Evolutionary conservation across 257 asterid genomes (phyloP).

Genomic region (Galeopsis tetrahit): DNA sequence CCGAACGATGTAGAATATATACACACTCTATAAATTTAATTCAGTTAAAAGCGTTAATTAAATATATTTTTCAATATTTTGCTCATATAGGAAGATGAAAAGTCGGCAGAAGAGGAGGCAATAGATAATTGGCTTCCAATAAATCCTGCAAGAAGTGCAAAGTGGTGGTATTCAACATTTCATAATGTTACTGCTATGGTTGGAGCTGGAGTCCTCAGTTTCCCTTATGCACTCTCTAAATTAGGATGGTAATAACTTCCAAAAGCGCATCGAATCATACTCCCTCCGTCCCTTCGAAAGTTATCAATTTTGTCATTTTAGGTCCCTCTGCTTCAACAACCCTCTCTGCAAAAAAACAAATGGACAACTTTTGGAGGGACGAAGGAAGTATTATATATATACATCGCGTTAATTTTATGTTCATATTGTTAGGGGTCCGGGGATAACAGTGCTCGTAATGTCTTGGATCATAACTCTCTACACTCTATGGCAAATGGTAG

Average conservation of each 20-base stretch:
- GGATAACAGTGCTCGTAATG: slow-evolving; percentile 43
- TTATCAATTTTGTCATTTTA: too few species aligned
- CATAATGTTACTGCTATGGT: slow-evolving; percentile 7
- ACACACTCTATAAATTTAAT: too few species aligned
- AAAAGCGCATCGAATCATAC: too few species aligned
- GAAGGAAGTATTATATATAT: too few species aligned
- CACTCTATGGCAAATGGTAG: slow-evolving; percentile 71
- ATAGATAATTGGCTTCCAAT: neutral
- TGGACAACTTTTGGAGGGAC: too few species aligned
- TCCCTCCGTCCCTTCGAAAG: too few species aligned
- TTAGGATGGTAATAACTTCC: neutral
- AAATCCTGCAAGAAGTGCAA: neutral
- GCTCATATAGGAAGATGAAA: neutral
- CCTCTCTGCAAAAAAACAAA: too few species aligned
- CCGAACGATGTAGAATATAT: too few species aligned
- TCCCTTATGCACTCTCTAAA: neutral
- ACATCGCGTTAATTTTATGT: too few species aligned
- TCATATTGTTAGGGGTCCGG: slow-evolving; percentile 55
- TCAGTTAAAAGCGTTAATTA: too few species aligned
- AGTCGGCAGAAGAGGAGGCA: neutral
- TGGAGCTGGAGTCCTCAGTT: slow-evolving; percentile 4
- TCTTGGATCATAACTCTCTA: slow-evolving; percentile 66
- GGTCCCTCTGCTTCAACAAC: too few species aligned
- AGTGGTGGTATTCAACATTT: slow-evolving; percentile 8
- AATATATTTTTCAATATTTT: too few species aligned